phyloP scores from a whole-genome alignment of 192 early-diverging fungal species.

The Chytriomyces sp. region DNA sequence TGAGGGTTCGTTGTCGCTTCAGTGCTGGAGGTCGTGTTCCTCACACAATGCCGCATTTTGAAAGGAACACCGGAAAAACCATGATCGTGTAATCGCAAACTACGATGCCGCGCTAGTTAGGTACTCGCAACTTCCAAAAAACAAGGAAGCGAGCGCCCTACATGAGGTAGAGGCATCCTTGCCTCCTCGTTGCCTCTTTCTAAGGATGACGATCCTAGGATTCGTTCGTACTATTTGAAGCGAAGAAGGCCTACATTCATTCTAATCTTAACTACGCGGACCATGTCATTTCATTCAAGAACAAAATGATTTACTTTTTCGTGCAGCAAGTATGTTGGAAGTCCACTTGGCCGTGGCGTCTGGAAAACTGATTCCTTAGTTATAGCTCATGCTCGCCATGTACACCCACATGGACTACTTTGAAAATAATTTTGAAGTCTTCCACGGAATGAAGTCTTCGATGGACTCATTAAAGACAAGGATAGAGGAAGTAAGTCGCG shows the following conservation, averaged over 20 bases:
- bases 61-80: constrained; percentile 47
- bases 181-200: not conserved
- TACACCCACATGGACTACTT: constrained; percentile 44
- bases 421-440: constrained; percentile 38
- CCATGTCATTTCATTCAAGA: constrained; percentile 59
- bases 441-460: constrained; percentile 31
- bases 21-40: not conserved
- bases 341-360: not conserved
- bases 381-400: constrained; percentile 50
- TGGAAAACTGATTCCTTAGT: not conserved
- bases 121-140: constrained; percentile 60
- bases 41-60: not conserved
- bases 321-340: constrained; percentile 44
- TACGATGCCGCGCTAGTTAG: constrained; percentile 66
- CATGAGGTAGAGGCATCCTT: constrained; percentile 49
- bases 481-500: constrained; percentile 24
- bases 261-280: constrained; percentile 57
- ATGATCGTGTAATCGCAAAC: constrained; percentile 52
- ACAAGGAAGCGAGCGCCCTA: constrained; percentile 68
- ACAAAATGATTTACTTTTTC: constrained; percentile 54
- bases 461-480: constrained; percentile 42
- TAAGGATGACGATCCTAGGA: constrained; percentile 36
- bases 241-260: constrained; percentile 65
- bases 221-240: constrained; percentile 68
- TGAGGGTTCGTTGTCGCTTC: constrained; percentile 51